A percentile compares a stretch with the other conserved stretches of the same genome.
Conservation (phyloP, 2,329 filamentous ascomycete genomes). For the Venturia asperata region DNA sequence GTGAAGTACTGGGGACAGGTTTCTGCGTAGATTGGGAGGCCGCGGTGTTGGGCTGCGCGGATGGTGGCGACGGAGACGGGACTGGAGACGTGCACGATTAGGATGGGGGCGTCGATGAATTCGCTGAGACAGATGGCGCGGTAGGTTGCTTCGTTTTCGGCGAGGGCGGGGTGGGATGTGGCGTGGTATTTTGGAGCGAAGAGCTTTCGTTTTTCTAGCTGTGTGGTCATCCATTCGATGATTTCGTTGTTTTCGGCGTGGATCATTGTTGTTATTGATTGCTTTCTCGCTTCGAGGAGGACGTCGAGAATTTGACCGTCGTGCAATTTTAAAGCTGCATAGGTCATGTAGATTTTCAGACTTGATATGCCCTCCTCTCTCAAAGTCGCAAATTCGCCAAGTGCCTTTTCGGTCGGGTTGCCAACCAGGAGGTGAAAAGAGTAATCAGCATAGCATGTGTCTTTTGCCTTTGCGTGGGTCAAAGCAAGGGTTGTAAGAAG, state of each 20-base stretch:
- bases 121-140: conserved; percentile 45
- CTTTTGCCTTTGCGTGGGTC: conserved; percentile 37
- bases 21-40: conserved; percentile 47
- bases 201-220: conserved; percentile 43
- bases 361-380: conserved; percentile 33
- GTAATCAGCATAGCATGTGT: conserved; percentile 45
- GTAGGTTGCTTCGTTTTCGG: conserved; percentile 48
- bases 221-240: conserved; percentile 48
- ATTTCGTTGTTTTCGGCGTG: conserved; percentile 45
- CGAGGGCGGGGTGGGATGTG: conserved; percentile 43
- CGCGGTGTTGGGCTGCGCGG: conserved; percentile 42
- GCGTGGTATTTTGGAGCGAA: conserved; percentile 48
- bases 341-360: conserved; percentile 41
- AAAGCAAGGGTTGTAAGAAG: conserved; percentile 38
- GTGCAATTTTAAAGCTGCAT: conserved; percentile 34
- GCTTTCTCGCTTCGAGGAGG: conserved; percentile 40
- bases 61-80: conserved; percentile 43
- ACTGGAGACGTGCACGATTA: conserved; percentile 48
- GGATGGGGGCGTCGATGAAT: conserved; percentile 46
- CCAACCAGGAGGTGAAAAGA: conserved; percentile 36
- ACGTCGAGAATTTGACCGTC: conserved; percentile 45
- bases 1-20: conserved; percentile 53
- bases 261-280: conserved; percentile 44
- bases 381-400: conserved; percentile 32
- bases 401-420: conserved; percentile 31